Conservation (phyloP, 2,329 filamentous ascomycete species). For the Alternaria ethzedia region DNA sequence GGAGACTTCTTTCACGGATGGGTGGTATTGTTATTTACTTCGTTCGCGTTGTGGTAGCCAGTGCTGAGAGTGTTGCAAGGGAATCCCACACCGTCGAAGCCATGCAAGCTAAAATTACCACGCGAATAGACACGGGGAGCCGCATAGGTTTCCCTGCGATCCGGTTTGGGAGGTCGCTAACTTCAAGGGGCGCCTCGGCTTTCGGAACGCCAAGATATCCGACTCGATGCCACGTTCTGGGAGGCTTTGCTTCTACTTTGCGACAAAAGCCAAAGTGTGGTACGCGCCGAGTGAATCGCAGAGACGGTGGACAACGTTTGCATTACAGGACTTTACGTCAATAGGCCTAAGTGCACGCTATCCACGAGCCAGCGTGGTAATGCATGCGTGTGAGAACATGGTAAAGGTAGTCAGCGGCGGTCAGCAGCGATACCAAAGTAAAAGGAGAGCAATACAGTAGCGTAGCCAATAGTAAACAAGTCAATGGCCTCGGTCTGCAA, state of each 20-base stretch:
- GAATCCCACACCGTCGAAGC: not conserved
- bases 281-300: not conserved
- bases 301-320: not conserved
- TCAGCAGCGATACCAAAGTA: slow-evolving; percentile 2
- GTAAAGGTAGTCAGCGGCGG: slow-evolving; percentile 11
- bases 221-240: not conserved
- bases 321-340: not conserved
- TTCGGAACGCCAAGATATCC: slow-evolving; percentile 3
- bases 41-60: not conserved
- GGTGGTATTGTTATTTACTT: not conserved
- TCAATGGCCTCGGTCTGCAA: slow-evolving; percentile 28
- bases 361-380: not conserved
- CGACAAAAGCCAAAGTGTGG: not conserved
- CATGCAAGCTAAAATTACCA: not conserved
- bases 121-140: not conserved
- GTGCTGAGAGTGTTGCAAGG: not conserved
- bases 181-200: slow-evolving; percentile 2
- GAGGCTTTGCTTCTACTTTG: not conserved
- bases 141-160: not conserved
- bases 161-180: not conserved
- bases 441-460: slow-evolving; percentile 4
- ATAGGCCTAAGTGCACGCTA: not conserved
- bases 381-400: slow-evolving; percentile 8
- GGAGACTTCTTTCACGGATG: not conserved
- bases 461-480: slow-evolving; percentile 21